A percentile compares a stretch with the other conserved stretches of the same genome.
Evolutionary conservation across 2,329 filamentous ascomycete species (phyloP).

Genomic region (Nemania diffusa): DNA sequence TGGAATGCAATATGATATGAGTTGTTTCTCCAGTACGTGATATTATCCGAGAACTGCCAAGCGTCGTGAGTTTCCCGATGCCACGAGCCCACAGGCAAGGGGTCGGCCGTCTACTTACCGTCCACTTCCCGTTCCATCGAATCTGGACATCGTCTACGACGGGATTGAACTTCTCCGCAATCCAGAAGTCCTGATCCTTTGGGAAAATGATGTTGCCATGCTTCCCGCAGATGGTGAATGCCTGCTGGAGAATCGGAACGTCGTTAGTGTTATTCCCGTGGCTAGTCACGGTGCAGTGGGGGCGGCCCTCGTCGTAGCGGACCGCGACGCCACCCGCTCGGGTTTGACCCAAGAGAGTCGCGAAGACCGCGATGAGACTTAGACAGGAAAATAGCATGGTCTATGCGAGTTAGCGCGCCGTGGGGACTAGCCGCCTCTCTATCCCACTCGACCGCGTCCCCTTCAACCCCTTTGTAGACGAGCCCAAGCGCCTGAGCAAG

Average conservation of each 20-base stretch:
- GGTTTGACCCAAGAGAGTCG: background rate
- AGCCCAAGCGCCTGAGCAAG: background rate
- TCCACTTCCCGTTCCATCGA: slow-evolving; percentile 64
- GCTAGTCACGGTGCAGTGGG: slow-evolving; percentile 40
- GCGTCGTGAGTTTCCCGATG: background rate
- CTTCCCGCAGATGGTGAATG: slow-evolving; percentile 43
- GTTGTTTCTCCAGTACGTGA: slow-evolving; percentile 65
- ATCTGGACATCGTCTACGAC: slow-evolving; percentile 60
- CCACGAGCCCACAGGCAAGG: background rate
- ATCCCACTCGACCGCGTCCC: background rate
- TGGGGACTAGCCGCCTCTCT: background rate
- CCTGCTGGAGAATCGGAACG: slow-evolving; percentile 44
- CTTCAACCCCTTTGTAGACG: background rate
- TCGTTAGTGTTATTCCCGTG: slow-evolving; percentile 39
- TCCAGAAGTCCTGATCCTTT: slow-evolving; percentile 60
- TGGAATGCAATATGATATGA: slow-evolving; percentile 64
- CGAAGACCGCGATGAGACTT: background rate
- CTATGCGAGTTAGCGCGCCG: background rate
- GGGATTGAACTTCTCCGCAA: slow-evolving; percentile 61
- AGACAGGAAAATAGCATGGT: slow-evolving; percentile 4
- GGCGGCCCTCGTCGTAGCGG: slow-evolving; percentile 9
- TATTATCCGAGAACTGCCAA: slow-evolving; percentile 56
- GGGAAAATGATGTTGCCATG: slow-evolving; percentile 60
- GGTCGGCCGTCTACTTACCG: slow-evolving; percentile 25
- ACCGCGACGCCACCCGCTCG: slow-evolving; percentile 14